Evolutionary conservation across 352 stramenopile species (phyloP), one percentile per base, ranked within the genome.

Genomic region (Phytophthora constricta): DNA sequence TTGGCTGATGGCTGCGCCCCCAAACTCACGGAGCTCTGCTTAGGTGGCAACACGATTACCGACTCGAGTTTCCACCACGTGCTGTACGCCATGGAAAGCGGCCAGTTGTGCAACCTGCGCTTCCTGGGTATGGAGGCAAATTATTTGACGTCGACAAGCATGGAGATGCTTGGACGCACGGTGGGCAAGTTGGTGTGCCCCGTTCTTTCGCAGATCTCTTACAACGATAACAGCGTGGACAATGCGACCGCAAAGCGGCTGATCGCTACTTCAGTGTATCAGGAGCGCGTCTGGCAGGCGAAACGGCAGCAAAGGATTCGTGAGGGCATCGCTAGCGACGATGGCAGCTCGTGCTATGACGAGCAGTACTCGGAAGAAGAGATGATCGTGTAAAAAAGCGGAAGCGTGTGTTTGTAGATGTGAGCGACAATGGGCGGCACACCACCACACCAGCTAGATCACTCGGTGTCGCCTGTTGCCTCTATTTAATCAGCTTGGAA

Each of bases 61-160:
- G 87, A 95, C 65, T 93, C 85, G 48, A 91, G 87, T 65, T 91
- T 95, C 45, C 82, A 92, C 47, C 85, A 95, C 62, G 68, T 95
- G 31, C 56, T 95, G 45, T 90, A 87, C 43, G 85, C 87, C 17
- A 93, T 95, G 76, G 87, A 95, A 72, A 93, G 87, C 45, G 57
- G 77, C 16, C 69, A 90, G 58, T 53, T 95, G 57, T 57, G 56
- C 17, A 56, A 82, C 11, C 68, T 95, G 49, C 80, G 80, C 14
- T 95, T 93, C 59, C 62, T 96, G 45, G 87, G 87, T 13, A 87
- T 96, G 25, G 87, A 96, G 73, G 90, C 91, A 75, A 94, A 96
- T 72, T 96, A 94, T 68, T 52, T 96, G 39, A 90, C 81, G 39
- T 71, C 78, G 42, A 81, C 70, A n/a, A 92, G 88, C 68, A 93